Evolutionary conservation across 495 filamentous ascomycete species (phyloP), one percentile per base, ranked within the genome.

Genomic region (Penicillium goetzii): DNA sequence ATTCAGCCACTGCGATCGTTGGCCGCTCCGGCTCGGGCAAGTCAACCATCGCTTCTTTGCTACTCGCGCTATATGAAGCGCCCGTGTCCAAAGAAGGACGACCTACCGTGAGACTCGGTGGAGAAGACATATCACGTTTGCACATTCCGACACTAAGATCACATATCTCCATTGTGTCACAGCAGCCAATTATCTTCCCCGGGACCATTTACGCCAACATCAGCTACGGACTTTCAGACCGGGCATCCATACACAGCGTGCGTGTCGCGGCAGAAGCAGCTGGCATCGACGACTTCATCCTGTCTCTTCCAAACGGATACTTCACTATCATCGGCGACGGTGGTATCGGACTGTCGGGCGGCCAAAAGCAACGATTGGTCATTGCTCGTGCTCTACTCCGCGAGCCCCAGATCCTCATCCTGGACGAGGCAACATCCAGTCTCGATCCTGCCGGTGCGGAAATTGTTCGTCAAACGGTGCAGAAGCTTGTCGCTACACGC

Each of bases 11-110:
- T 4, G 92, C 91, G 5, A 85, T 97, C 34, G 92, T 95, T 17
- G 93, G 92, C 14, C 73, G 84, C 4, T 97, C 93, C 0, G 96
- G 96, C 0, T 90, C 86, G 26, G 94, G 95, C 0, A 99, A 99
- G 78, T 92, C 88, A 15, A 98, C 96, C 1, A 84, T 97, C 45
- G 85, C 88, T 1, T 87, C 88, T 0, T 76, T 99, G 0, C 81
- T 98, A 0, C 75, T 95, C 0, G 82, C 85, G 2, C 81, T 93
- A 19, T 91, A 91, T 66, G 79, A 78, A 57, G 64, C 69, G n/a
- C 72, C 74, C 7, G 40, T 64, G 11, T 67, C 72, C 17, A 70
- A 19, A 52, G 34, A 53, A 15, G 65, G 67, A 12, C 7, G 30
- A 0, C 71, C 63, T 2, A 74, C 71, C 0, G 72, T 97, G 3